A percentile compares a stretch with the other conserved stretches of the same genome.
Conservation (phyloP, 2,329 filamentous ascomycete species). For the Fusarium miscanthi region DNA sequence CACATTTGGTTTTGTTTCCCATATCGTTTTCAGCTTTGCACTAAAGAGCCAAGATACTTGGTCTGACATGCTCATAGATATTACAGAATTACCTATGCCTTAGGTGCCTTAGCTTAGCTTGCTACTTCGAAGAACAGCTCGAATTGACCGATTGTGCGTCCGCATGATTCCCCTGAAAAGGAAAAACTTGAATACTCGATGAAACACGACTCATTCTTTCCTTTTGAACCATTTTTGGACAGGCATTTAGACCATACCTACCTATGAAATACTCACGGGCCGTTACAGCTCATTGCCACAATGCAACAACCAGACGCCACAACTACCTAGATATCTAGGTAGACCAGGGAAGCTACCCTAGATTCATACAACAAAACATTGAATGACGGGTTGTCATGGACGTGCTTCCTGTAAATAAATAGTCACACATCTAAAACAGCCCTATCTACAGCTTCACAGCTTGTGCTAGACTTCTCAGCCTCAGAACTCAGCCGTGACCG, state of each 20-base stretch:
- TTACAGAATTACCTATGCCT: not conserved
- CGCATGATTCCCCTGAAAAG: not conserved
- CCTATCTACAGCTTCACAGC: slow-evolving; percentile 20
- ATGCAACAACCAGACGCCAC: slow-evolving; percentile 12
- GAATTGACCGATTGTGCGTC: not conserved
- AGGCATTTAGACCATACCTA: not conserved
- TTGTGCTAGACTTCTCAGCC: not conserved
- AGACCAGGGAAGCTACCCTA: slow-evolving; percentile 16
- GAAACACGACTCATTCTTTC: not conserved
- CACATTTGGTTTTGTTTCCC: not conserved
- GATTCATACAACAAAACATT: not conserved
- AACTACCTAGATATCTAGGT: not conserved
- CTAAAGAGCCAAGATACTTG: not conserved
- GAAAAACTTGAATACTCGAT: not conserved
- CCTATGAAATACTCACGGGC: not conserved
- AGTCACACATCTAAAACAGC: not conserved
- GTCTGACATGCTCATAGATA: not conserved
- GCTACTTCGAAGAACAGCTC: not conserved
- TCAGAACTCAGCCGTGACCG: not conserved
- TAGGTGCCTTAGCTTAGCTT: not conserved
- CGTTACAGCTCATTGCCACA: slow-evolving; percentile 19
- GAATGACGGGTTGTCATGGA: not conserved
- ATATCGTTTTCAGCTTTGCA: not conserved
- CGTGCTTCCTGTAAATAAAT: not conserved
- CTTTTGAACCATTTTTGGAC: not conserved